Percentiles rank a stretch among this genome's conserved stretches.
phyloP scores from a whole-genome alignment of 108 stramenopile species.

The Cyclostephanos invisitatus region DNA sequence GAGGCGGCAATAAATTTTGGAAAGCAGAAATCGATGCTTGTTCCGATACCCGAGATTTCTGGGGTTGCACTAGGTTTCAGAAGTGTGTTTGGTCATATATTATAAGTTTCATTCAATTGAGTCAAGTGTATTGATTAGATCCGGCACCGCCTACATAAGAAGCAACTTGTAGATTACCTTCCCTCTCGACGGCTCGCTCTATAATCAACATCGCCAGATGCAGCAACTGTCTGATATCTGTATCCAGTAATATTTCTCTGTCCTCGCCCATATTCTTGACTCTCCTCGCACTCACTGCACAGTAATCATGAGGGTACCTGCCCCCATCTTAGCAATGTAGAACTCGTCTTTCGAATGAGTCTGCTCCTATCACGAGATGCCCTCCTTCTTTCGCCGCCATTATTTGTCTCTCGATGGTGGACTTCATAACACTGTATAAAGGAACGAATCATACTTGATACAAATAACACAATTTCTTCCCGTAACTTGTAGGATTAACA shows the following conservation, averaged over 20 bases:
- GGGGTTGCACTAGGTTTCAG: slow-evolving; percentile 84
- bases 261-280: too few species aligned
- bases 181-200: background rate
- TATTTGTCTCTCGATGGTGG: too few species aligned
- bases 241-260: background rate
- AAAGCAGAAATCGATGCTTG: slow-evolving; percentile 33
- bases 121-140: background rate
- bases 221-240: background rate
- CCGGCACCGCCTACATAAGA: background rate
- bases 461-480: too few species aligned
- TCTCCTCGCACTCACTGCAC: too few species aligned
- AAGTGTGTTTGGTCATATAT: slow-evolving; percentile 82
- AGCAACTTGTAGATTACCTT: background rate
- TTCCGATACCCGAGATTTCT: slow-evolving; percentile 64
- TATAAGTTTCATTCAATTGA: slow-evolving; percentile 32
- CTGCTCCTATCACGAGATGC: too few species aligned
- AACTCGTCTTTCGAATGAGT: too few species aligned
- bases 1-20: slow-evolving; percentile 66
- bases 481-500: too few species aligned
- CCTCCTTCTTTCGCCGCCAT: too few species aligned
- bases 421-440: too few species aligned
- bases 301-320: too few species aligned
- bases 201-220: background rate
- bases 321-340: too few species aligned
- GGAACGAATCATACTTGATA: too few species aligned